Conservation (phyloP, 495 filamentous ascomycete genomes). For the Polyplosphaeria fusca region DNA sequence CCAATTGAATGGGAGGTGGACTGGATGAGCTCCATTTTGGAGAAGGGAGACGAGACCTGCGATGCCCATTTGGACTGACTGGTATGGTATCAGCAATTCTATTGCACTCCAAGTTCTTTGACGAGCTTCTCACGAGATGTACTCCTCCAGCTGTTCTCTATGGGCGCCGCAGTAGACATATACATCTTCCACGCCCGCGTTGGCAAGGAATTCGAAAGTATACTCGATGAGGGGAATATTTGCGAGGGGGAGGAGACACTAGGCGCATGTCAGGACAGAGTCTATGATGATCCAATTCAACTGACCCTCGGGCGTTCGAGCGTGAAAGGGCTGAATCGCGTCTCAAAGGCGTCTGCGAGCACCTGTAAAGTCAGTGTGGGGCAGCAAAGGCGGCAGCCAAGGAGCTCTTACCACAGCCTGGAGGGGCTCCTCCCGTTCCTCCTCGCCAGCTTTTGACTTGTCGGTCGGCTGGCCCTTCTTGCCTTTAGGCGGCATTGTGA, state of each 20-base stretch:
- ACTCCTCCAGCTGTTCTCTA: constrained; percentile 81
- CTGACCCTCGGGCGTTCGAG: constrained; percentile 82
- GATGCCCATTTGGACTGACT: constrained; percentile 63
- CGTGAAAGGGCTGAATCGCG: constrained; percentile 84
- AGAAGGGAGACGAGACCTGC: constrained; percentile 71
- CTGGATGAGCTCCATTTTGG: constrained; percentile 76
- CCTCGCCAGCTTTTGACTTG: constrained; percentile 60
- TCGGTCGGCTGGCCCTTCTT: constrained; percentile 59
- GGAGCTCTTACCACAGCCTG: constrained; percentile 74
- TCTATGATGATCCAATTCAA: constrained; percentile 1
- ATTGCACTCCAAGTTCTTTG: constrained; percentile 2
- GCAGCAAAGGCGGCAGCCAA: background rate
- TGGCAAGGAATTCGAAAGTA: constrained; percentile 92
- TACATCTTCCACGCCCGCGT: constrained; percentile 86
- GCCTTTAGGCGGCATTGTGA: constrained; percentile 47
- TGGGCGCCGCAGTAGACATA: constrained; percentile 90
- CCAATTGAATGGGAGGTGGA: constrained; percentile 84
- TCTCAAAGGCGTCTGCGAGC: constrained; percentile 93
- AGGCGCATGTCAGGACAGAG: constrained; percentile 13
- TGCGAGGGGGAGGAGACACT: constrained; percentile 92
- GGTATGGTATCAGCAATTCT: background rate
- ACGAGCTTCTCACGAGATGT: constrained; percentile 57
- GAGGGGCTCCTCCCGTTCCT: constrained; percentile 76
- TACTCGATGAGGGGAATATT: constrained; percentile 97
- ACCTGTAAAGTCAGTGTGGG: constrained; percentile 31